Base-by-base conservation (phyloP, 2,329 filamentous ascomycete genomes). In the Byssothecium circinans region DNA sequence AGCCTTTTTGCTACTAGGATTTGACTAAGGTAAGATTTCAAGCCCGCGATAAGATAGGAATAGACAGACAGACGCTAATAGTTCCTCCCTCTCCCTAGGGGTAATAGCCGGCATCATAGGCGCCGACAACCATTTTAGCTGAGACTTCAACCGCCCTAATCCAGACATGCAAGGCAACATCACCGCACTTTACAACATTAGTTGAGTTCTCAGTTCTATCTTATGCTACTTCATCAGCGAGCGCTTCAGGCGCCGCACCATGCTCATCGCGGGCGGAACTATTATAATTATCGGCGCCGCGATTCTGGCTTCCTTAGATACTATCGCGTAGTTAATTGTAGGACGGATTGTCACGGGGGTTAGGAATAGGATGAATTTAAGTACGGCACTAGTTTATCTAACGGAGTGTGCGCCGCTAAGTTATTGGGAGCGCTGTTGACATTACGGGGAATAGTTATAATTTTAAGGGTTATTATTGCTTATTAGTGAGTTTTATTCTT, bases 391-490 rank as follows among this genome's bases (percentile, higher is more conserved):
- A 6, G 43, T 47, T 2, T 53, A 50, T 20, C 41, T 45, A 4
- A 47, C 50, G 12, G 50, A 53, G 41, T 49, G 43, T 42, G 50
- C 45, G 10, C 45, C 41, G 12, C 19, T 37, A 12, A 20, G 17
- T 18, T 47, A 47, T 36, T 73, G 79, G 25, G 80, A 25, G 65
- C 73, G 39, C 62, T 79, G 19, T 76, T 82, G 33, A 78, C 78
- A 17, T 76, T 79, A 2, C 76, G 76, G 45, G 74, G 74, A 4
- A 77, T 72, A 4, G 69, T 77, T 25, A 75, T 74, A 0, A 76
- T 77, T 30, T 62, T 78, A 6, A 75, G 75, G 0, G 68, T 77
- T 11, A 73, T 73, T 41, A 71, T 78, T n/a, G 74, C 74, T 6
- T 78, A 77, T 55, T 79, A 76, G 76, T 50, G 33, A 27, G 42